Evolutionary conservation across 1,139 yeast genomes (phyloP), one percentile per base, ranked within the genome.

Genomic region (Zhuliangozyma blackwelliae): DNA sequence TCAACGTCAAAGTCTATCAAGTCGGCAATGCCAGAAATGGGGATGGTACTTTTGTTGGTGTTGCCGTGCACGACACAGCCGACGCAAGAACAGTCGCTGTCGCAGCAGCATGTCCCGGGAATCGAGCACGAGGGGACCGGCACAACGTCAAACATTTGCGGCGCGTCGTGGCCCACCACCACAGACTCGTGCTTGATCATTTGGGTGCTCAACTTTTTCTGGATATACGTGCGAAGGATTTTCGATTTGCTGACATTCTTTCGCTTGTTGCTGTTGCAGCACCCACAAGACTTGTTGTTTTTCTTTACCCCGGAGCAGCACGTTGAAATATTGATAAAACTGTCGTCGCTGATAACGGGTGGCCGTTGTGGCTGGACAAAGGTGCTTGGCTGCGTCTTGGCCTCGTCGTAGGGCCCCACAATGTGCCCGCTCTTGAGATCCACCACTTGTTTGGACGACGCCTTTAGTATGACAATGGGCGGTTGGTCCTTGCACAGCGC

Each of bases 61-160:
- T 59, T 64, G 16, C 64, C 64, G 51, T 76, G 82, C 0, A 63
- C 71, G 22, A 59, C 51, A 48, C 82, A 77, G 2, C 68, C 72
- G 12, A 57, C 68, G 54, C 82, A 77, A 5, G 52, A 36, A 52
- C 82, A 77, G 22, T 58, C 53, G 19, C 61, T 70, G 12, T 61
- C 72, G 54, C 82, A 76, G 27, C 62, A 50, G 51, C 82, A 76
- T 0, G 76, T 57, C 0, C 79, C 79, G 0, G 75, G 73, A 12
- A 72, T 59, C 1, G 76, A 63, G 47, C 79, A 70, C 5, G 75
- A 53, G 27, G 66, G 59, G 27, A 62, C 54, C 25, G 57, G 50
- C 10, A 61, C 55, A 27, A 63, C 54, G 40, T 60, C 60, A 45
- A 47, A 43, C 13, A 47, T 23, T 25, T 38, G 39, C 7, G 23